phyloP scores from a whole-genome alignment of 2,329 filamentous ascomycete genomes.

The Aureobasidium sp. region DNA sequence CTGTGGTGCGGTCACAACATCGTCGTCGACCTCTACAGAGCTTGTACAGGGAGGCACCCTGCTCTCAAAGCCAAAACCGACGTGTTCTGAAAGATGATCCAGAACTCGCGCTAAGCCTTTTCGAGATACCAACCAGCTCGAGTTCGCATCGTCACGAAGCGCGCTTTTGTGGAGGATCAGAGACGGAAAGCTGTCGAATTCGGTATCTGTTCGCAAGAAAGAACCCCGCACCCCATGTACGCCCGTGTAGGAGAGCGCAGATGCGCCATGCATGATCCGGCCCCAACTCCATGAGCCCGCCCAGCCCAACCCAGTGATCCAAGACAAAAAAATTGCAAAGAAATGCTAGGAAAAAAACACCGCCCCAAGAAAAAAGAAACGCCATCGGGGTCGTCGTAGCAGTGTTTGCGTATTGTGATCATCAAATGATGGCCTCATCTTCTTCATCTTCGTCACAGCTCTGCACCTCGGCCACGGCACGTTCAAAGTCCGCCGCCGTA shows the following conservation, averaged over 20 bases:
- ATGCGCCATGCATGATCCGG: not conserved
- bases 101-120: no score
- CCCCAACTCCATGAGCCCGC: not conserved
- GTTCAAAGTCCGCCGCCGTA: slow-evolving; percentile 36
- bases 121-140: not conserved
- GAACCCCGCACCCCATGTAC: no score
- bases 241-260: no score
- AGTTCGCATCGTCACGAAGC: not conserved
- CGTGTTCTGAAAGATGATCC: not conserved
- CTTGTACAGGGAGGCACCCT: slow-evolving; percentile 8
- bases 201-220: no score
- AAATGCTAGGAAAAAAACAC: not conserved
- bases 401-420: not conserved
- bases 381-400: slow-evolving; percentile 10
- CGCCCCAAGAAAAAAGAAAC: not conserved
- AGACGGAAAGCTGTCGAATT: no score
- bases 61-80: not conserved
- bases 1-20: not conserved
- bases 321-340: not conserved
- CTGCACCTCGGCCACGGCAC: slow-evolving; percentile 77
- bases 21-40: not conserved
- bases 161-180: no score
- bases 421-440: slow-evolving; percentile 21
- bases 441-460: slow-evolving; percentile 65
- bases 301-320: not conserved